Percentiles rank a stretch among this genome's conserved stretches.
These are phyloP conservation scores for Quercus glauca DNA, from an alignment of 306 rosid species.

Conservation along the genomic window DNA sequence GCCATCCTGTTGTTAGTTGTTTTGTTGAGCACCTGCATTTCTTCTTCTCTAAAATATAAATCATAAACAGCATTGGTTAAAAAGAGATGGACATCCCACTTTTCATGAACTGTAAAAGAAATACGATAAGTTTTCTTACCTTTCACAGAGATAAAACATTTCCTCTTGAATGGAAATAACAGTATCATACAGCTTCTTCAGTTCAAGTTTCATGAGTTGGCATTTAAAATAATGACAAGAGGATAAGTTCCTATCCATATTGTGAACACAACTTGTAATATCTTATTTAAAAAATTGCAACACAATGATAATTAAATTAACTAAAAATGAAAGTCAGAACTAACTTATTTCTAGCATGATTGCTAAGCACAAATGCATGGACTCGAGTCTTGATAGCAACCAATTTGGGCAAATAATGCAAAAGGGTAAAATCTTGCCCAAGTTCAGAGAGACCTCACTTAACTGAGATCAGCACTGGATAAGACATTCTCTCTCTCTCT, in stretches of 20 bases:
- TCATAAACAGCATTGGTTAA: not conserved
- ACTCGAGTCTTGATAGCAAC: no score
- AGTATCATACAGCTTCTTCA: constrained; percentile 70
- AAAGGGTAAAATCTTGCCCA: no score
- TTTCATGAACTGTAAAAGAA: not conserved
- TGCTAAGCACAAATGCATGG: not conserved
- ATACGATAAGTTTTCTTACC: constrained; percentile 35
- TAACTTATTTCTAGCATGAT: not conserved
- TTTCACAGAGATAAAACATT: constrained; percentile 76
- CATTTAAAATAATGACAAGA: constrained; percentile 11
- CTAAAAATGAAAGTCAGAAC: not conserved
- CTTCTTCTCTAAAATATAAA: constrained; percentile 65
- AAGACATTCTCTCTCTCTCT: no score
- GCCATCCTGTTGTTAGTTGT: constrained; percentile 70
- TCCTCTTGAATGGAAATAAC: constrained; percentile 81
- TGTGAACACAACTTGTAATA: not conserved
- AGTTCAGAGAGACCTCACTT: no score
- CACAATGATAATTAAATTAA: not conserved
- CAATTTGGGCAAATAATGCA: no score
- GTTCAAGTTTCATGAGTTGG: constrained; percentile 82
- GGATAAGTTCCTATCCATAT: not conserved
- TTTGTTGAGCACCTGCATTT: constrained; percentile 89
- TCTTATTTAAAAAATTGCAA: not conserved
- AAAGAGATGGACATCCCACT: not conserved
- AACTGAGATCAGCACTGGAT: no score